phyloP scores from a whole-genome alignment of 2,329 filamentous ascomycete genomes.

The Colletotrichum endophyticum region DNA sequence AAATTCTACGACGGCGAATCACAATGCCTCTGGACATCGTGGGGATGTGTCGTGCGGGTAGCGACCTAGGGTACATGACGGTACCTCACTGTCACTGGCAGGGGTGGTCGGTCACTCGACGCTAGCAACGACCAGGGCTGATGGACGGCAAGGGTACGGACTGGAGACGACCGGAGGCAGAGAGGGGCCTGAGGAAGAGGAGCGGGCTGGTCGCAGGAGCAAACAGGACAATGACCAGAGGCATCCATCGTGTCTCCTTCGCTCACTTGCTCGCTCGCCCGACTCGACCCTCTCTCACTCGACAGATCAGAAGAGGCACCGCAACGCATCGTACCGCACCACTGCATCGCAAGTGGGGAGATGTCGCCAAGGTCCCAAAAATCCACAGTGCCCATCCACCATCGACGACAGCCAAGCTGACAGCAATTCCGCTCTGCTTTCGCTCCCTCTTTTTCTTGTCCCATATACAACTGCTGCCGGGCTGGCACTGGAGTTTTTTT shows the following conservation, averaged over 20 bases:
- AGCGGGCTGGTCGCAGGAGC: not conserved
- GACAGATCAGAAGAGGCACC: not conserved
- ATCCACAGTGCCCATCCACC: conserved; percentile 7
- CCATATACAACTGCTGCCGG: not conserved
- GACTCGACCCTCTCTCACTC: not conserved
- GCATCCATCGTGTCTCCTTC: not conserved
- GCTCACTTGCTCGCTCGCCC: not conserved
- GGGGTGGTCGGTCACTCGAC: not conserved
- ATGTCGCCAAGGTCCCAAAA: not conserved
- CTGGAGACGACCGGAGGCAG: not conserved
- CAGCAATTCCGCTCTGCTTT: not conserved
- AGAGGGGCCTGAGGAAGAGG: not conserved
- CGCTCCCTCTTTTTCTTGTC: not conserved
- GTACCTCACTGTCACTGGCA: conserved; percentile 4
- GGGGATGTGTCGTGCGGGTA: conserved; percentile 2
- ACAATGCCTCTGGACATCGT: not conserved
- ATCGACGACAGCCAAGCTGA: conserved; percentile 3
- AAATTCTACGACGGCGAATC: conserved; percentile 15
- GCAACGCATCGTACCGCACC: not conserved
- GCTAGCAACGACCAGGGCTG: conserved; percentile 19
- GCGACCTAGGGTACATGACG: not conserved
- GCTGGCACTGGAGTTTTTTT: not conserved
- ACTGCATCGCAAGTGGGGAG: conserved; percentile 1
- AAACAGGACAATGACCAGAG: not conserved
- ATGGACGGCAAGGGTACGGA: not conserved